Base-by-base conservation (phyloP, 176 grass and related monocot genomes). In the Poa pratensis region DNA sequence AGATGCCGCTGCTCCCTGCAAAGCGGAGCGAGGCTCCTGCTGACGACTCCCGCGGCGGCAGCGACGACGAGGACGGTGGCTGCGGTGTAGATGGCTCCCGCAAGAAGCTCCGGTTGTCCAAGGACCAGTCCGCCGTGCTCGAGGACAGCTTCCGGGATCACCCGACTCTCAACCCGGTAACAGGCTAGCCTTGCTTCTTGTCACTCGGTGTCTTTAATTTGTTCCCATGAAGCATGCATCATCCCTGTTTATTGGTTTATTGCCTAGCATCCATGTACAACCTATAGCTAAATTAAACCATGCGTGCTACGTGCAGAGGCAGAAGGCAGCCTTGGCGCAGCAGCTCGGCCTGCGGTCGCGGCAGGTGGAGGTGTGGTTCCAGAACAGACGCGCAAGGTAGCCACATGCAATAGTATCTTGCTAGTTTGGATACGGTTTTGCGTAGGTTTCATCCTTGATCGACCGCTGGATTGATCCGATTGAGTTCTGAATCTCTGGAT, bases 281-380 rank as follows among this genome's bases (percentile, higher is more conserved):
- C 3, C 48, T 16, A 50, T 50, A 15, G 48, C 48, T 16, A 15
- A 50, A 50, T 50, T 4, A 74, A 69, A 37, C 40, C 7, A 3
- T 77, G 11, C 11, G 7, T 67, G 37, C 26, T 76, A 54, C 37
- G 54, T 77, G 75, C 91, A 97, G 94, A 90, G 87, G 80, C 94
- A 97, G 82, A 97, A 97, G 87, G 83, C 87, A 48, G 71, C 85
- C 66, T 85, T 97, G 87, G 94, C 94, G 46, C 89, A 92, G 82
- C 85, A 91, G 65, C 87, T 97, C 79, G 88, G 90, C 27, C 80
- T 97, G 53, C 86, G 94, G 82, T 83, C 94, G 10, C 90, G 94
- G 58, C 94, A 97, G 83, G 94, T 97, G 69, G 94, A 97, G 84
- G 94, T 97, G 69, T 97, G 94, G 94, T 97, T 97, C 83, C 94